Base-by-base conservation (phyloP, 106 monocot genomes). In the Chionographis japonica region DNA sequence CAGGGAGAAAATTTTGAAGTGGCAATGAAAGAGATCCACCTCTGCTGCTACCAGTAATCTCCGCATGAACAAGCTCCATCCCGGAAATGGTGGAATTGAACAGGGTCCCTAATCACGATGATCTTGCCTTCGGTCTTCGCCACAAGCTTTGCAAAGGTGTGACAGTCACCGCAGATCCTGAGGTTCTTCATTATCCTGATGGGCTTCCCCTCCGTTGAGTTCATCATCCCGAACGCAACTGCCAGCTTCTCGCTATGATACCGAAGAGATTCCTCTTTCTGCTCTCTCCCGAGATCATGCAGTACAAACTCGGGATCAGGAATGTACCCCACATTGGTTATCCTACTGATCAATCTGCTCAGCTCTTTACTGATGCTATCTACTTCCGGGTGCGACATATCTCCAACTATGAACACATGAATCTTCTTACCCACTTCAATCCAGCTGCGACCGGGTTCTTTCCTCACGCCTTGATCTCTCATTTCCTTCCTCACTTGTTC, bases 401-500 rank as follows among this genome's bases (percentile, higher is more conserved):
- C 91, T 18, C 91, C 87, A 0, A 56, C 84, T 43, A 74, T 66
- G 68, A 91, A 91, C 3, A 72, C 75, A 54, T 87, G 87, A 57
- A 71, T 77, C 75, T 77, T 13, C 64, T 72, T 87, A 9, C 70
- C 81, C 8, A 82, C 67, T 61, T 91, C 91, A 8, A 84, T 79
- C 91, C 91, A 87, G 55, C 91, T 91, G 43, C 87, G 76, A 0
- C 91, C 91, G 3, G 91, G 91, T 52, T 91, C 91, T 61, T 91
- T 87, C 76, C 53, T 77, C 43, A 91, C 68, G 35, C 82, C 55
- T 49, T 56, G 63, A 38, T 79, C 79, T 62, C 63, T 81, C 91
- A 91, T 91, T 36, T 52, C 50, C 40, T 72, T 79, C 63, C 91
- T 74, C 64, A 87, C 69, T 6, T 69, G 55, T 35, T 79, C 81